phyloP scores from a whole-genome alignment of 148 eudicot genomes.

The Vaccinium macrocarpon region DNA sequence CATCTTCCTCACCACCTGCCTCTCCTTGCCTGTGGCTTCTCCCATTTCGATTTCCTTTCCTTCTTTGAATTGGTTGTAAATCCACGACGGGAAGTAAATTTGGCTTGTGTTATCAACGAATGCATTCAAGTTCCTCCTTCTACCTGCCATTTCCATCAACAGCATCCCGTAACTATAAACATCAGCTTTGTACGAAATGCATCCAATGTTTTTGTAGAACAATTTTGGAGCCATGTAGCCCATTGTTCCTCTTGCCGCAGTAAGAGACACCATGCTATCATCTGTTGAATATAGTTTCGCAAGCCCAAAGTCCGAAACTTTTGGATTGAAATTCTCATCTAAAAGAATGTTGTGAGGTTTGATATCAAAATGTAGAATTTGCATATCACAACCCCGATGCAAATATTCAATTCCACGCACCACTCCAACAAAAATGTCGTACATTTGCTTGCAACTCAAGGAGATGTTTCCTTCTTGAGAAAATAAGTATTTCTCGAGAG shows the following conservation, averaged over 20 bases:
- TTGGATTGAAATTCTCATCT: constrained; percentile 22
- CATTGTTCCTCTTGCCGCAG: constrained; percentile 11
- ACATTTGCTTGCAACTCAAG: constrained; percentile 21
- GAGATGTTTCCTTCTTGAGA: constrained; percentile 7
- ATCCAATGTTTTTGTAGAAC: background rate
- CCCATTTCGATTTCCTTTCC: background rate
- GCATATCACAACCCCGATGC: constrained; percentile 29
- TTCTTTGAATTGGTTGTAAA: background rate
- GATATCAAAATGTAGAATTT: constrained; percentile 18
- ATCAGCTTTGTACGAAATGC: background rate
- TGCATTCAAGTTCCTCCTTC: background rate
- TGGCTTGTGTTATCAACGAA: background rate
- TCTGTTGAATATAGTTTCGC: constrained; percentile 23
- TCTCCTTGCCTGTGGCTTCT: background rate
- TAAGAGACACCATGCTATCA: constrained; percentile 7
- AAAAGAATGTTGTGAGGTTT: background rate
- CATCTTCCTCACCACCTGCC: constrained; percentile 2
- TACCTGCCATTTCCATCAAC: background rate
- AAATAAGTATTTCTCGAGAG: constrained; percentile 28
- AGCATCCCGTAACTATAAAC: background rate
- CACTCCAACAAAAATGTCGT: constrained; percentile 21
- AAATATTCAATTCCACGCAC: constrained; percentile 26
- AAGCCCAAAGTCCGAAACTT: constrained; percentile 24
- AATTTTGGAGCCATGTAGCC: background rate
- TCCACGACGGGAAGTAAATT: background rate